Percentiles rank a stretch among this genome's conserved stretches.
These are phyloP conservation scores for Blastocystis sp. DNA, from an alignment of 352 stramenopile species.

Conservation along the genomic window DNA sequence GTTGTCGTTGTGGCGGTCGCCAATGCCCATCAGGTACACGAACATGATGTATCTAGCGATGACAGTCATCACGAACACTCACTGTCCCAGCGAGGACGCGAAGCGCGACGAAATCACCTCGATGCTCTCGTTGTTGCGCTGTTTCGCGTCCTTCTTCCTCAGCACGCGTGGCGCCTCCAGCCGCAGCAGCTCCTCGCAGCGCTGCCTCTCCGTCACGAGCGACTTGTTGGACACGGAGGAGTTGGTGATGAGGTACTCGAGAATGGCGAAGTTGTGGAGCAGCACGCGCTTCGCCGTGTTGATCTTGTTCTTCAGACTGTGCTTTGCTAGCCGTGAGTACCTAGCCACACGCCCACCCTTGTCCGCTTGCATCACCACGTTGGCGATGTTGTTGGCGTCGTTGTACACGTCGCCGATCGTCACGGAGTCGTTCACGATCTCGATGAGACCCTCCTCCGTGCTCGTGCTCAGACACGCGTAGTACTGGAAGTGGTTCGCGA, in stretches of 20 bases:
- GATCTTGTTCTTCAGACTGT: slow-evolving; percentile 35
- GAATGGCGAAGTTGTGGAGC: slow-evolving; percentile 38
- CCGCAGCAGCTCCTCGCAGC: slow-evolving; percentile 7
- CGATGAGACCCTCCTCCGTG: slow-evolving; percentile 79
- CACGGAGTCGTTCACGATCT: slow-evolving; percentile 86
- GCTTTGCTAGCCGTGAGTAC: slow-evolving; percentile 20
- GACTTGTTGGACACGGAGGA: slow-evolving; percentile 25
- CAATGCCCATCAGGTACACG: slow-evolving; percentile 87
- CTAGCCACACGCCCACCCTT: not conserved
- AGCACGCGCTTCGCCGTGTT: slow-evolving; percentile 51
- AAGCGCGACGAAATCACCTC: slow-evolving; percentile 4
- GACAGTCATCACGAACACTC: not conserved
- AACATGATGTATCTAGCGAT: slow-evolving; percentile 48
- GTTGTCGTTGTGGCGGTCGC: slow-evolving; percentile 91
- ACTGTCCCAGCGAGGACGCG: slow-evolving; percentile 47
- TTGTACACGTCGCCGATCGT: slow-evolving; percentile 86
- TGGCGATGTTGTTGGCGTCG: slow-evolving; percentile 81
- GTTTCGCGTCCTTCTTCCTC: not conserved
- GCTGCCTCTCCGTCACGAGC: slow-evolving; percentile 11
- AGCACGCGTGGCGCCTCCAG: slow-evolving; percentile 40
- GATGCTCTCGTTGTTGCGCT: not conserved
- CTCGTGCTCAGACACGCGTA: slow-evolving; percentile 58
- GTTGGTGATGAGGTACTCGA: slow-evolving; percentile 62
- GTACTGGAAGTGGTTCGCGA: slow-evolving; percentile 75
- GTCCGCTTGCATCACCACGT: not conserved